phyloP scores from a whole-genome alignment of 345 rosid species.

The Zanthoxylum bungeanum region DNA sequence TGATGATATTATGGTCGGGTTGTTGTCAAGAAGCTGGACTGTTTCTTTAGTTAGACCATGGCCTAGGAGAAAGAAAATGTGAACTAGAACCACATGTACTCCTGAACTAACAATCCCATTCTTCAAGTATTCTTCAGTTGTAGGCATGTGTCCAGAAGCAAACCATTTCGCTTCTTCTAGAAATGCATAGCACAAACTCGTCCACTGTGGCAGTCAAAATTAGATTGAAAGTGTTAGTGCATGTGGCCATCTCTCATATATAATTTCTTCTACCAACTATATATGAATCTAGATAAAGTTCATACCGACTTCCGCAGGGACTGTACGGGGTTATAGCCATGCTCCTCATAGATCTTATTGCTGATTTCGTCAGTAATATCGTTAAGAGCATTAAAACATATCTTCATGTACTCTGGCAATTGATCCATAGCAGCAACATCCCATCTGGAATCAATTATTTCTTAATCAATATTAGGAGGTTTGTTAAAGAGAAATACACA shows the following conservation, averaged over 20 bases:
- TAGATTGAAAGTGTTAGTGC: no score
- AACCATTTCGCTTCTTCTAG: conserved; percentile 65
- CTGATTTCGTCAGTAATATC: conserved; percentile 39
- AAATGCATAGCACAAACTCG: conserved; percentile 47
- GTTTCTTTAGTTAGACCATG: conserved; percentile 27
- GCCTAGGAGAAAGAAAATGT: conserved; percentile 50
- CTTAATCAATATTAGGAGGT: neutral
- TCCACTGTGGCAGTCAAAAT: conserved; percentile 40
- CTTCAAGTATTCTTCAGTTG: conserved; percentile 43
- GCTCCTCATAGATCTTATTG: conserved; percentile 19
- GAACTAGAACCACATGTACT: conserved; percentile 38
- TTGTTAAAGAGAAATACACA: no score
- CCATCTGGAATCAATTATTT: conserved; percentile 30
- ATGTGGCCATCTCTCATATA: no score
- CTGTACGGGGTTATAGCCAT: conserved; percentile 38
- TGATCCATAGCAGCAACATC: conserved; percentile 26
- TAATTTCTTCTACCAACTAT: no score
- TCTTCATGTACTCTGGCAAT: conserved; percentile 41
- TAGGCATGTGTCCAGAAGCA: conserved; percentile 29
- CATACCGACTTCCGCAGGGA: conserved; percentile 44
- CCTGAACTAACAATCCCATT: conserved; percentile 64
- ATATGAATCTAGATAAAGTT: neutral
- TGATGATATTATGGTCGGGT: conserved; percentile 35
- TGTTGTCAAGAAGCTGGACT: conserved; percentile 29
- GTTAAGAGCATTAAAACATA: conserved; percentile 42